Conservation (phyloP, 2,329 filamentous ascomycete genomes). For the Huntiella decipiens region DNA sequence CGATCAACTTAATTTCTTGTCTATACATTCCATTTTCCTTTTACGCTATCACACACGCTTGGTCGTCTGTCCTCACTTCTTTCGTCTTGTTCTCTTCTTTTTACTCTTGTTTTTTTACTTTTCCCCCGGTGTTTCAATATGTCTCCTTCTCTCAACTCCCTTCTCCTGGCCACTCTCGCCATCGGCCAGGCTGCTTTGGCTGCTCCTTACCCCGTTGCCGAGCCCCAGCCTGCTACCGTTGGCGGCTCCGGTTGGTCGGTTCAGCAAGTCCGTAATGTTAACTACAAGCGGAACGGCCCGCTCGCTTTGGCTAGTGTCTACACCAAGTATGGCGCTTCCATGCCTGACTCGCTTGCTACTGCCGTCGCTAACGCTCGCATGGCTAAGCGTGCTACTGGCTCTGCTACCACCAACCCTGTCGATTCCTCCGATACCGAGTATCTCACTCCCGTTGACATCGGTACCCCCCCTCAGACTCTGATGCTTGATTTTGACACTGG, state of each 20-base stretch:
- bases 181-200: constrained; percentile 14
- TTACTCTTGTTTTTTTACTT: background rate
- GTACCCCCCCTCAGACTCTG: constrained; percentile 24
- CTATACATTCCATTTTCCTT: constrained; percentile 13
- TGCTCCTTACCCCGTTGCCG: constrained; percentile 4
- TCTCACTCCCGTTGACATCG: constrained; percentile 23
- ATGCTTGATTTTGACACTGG: constrained; percentile 28
- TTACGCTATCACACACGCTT: background rate
- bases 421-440: constrained; percentile 20
- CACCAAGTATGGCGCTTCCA: constrained; percentile 19
- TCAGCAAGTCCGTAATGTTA: constrained; percentile 20
- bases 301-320: constrained; percentile 20
- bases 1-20: constrained; percentile 17
- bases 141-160: constrained; percentile 9
- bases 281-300: constrained; percentile 19
- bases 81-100: background rate
- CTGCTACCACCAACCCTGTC: constrained; percentile 15
- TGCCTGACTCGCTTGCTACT: constrained; percentile 17
- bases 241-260: constrained; percentile 15
- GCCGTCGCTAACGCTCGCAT: constrained; percentile 12
- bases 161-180: constrained; percentile 13
- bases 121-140: constrained; percentile 1
- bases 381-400: constrained; percentile 17
- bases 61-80: background rate
- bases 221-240: background rate